Base-by-base conservation (phyloP, 176 grass and related monocot genomes). In the Guadua angustifolia region DNA sequence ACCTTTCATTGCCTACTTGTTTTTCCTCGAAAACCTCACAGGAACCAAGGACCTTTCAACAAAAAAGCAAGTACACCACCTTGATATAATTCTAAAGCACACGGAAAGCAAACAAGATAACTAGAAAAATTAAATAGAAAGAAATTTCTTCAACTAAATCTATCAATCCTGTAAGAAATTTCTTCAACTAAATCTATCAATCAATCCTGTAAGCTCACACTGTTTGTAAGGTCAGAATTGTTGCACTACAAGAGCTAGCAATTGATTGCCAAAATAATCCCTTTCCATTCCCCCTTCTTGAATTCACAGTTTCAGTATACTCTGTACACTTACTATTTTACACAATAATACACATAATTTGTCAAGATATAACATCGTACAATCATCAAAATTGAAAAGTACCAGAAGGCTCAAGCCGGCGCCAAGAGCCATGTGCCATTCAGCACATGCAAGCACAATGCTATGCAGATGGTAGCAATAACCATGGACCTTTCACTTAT, bases 361-460 rank as follows among this genome's bases (percentile, higher is more conserved):
- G 52, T 15, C 21, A 29, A 45, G 47, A 53, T 16, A 59, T 40
- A 46, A 49, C n/a, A 61, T 6, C 62, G 32, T 81, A 88, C 55
- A 35, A 35, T 16, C 24, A 73, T 66, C 35, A 11, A 42, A 52
- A 53, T n/a, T 42, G 12, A 13, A 43, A 5, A 39, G 44, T 3
- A 35, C 21, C 17, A 26, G 50, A 19, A 86, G 40, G 8, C 29
- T 87, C 32, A 92, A 77, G 83, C 24, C 1, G 74, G 74, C 2
- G 69, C 78, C 53, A 83, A 51, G 79, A 93, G 63, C 62, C 81
- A 82, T 11, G 85, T 85, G 45, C 93, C 62, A 21, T 85, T 79
- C 69, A 92, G 85, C 25, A 94, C 64, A 80, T 92, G 91, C 80
- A 95, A 67, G 80, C 96, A 95, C 77, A 99, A 70, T 58, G 87